Percentiles rank a stretch among this genome's conserved stretches.
These are phyloP conservation scores for Fusarium brachygibbosum DNA, from an alignment of 2,329 filamentous ascomycete genomes.

Conservation along the genomic window DNA sequence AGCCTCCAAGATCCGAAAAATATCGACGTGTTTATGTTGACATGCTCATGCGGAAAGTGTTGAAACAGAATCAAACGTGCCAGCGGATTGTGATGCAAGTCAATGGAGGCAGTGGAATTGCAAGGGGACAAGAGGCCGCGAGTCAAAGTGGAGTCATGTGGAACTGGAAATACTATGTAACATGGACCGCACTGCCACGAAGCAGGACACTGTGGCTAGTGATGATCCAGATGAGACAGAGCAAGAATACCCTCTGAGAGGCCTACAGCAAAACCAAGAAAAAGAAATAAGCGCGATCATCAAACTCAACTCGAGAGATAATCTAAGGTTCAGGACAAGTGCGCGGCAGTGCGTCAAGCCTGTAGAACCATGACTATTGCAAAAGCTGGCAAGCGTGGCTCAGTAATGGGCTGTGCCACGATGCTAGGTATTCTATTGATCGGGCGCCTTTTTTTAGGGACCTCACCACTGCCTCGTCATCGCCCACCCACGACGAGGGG, in stretches of 20 bases:
- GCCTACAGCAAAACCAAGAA: conserved; percentile 13
- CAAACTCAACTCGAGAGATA: not conserved
- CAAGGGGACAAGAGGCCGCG: conserved; percentile 45
- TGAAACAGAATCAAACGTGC: conserved; percentile 32
- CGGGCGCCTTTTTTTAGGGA: conserved; percentile 31
- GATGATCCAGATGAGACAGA: not conserved
- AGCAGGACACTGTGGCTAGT: conserved; percentile 32
- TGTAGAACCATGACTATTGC: conserved; percentile 1
- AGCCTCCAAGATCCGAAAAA: not conserved
- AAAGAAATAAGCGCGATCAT: conserved; percentile 31
- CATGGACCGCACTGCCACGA: conserved; percentile 38
- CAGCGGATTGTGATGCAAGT: conserved; percentile 35
- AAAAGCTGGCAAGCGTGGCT: conserved; percentile 42
- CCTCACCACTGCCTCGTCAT: conserved; percentile 58
- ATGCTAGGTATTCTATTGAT: conserved; percentile 17
- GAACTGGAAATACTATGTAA: conserved; percentile 31
- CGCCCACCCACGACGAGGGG: conserved; percentile 49
- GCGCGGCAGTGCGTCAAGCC: conserved; percentile 39
- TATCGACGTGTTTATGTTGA: conserved; percentile 7
- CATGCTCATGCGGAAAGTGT: conserved; percentile 18
- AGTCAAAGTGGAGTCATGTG: conserved; percentile 37
- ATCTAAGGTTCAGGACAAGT: not conserved
- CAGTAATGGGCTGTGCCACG: conserved; percentile 46
- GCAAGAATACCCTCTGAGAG: conserved; percentile 7
- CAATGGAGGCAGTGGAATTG: conserved; percentile 39